These are phyloP conservation scores for Amanita fuliginea DNA, from an alignment of 768 basidiomycete genomes.

Conservation along the genomic window DNA sequence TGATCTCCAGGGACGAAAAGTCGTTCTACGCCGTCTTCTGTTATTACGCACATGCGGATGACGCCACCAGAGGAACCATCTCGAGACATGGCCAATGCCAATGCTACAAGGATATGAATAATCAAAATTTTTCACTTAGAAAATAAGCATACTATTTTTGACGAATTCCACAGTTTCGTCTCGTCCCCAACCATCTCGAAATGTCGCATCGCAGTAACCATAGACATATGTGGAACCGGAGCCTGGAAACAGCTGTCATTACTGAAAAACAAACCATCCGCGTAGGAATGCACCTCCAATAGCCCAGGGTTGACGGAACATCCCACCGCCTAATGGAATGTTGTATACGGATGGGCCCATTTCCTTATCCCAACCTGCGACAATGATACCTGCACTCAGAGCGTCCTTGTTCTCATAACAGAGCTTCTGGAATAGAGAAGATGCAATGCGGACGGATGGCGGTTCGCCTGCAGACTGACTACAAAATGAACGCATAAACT, in stretches of 20 bases:
- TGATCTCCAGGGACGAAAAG: slow-evolving; percentile 87
- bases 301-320: slow-evolving; percentile 97
- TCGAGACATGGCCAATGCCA: slow-evolving; percentile 92
- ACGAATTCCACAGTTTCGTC: slow-evolving; percentile 93
- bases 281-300: slow-evolving; percentile 63
- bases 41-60: slow-evolving; percentile 96
- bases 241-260: slow-evolving; percentile 29
- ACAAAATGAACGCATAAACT: slow-evolving; percentile 4
- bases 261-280: background rate
- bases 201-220: slow-evolving; percentile 99
- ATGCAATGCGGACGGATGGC: slow-evolving; percentile 75
- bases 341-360: slow-evolving; percentile 90
- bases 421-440: slow-evolving; percentile 72
- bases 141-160: slow-evolving; percentile 66
- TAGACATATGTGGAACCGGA: slow-evolving; percentile 98
- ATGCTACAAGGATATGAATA: slow-evolving; percentile 37
- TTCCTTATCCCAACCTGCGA: slow-evolving; percentile 95
- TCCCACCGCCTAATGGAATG: slow-evolving; percentile 91
- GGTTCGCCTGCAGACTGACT: slow-evolving; percentile 51
- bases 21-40: slow-evolving; percentile 83
- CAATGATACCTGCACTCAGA: slow-evolving; percentile 89
- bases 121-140: background rate
- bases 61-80: slow-evolving; percentile 98
- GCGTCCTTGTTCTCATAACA: slow-evolving; percentile 93
- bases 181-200: slow-evolving; percentile 80